A percentile compares a stretch with the other conserved stretches of the same genome.
These are phyloP conservation scores for Talaromyces sp. DNA, from an alignment of 2,329 filamentous ascomycete genomes.

Conservation along the genomic window DNA sequence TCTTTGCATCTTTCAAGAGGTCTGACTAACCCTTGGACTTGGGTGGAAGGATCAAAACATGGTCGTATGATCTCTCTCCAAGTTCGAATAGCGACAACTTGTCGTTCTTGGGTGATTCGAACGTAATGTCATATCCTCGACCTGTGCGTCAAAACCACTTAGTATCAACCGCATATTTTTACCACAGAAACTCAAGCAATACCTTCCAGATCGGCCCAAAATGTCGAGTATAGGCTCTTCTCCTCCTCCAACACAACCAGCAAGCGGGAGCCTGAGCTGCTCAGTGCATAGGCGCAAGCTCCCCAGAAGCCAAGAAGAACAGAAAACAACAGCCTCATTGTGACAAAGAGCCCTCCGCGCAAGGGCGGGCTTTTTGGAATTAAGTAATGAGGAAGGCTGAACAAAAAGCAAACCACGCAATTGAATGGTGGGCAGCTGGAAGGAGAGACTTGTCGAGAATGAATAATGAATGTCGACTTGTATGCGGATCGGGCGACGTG, in stretches of 20 bases:
- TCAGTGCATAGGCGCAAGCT: constrained; percentile 57
- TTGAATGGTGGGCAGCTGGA: constrained; percentile 5
- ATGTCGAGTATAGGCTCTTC: constrained; percentile 75
- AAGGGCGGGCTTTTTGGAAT: constrained; percentile 20
- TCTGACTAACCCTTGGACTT: constrained; percentile 70
- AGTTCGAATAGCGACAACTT: constrained; percentile 72
- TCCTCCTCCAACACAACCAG: constrained; percentile 87
- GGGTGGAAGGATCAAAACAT: constrained; percentile 79
- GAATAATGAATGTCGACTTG: background rate
- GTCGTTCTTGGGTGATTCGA: constrained; percentile 77
- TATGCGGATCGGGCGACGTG: constrained; percentile 36
- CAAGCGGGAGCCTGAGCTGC: constrained; percentile 71
- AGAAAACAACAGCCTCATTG: constrained; percentile 70
- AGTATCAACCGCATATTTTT: background rate
- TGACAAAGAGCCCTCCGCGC: constrained; percentile 32
- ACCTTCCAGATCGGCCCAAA: constrained; percentile 51
- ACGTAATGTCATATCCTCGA: constrained; percentile 74
- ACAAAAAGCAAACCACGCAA: background rate
- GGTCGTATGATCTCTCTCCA: constrained; percentile 84
- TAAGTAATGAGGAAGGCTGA: background rate
- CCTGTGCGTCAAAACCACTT: constrained; percentile 43
- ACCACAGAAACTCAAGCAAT: background rate
- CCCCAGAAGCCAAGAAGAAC: constrained; percentile 57
- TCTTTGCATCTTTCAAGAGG: background rate
- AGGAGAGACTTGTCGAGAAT: background rate